A percentile compares a stretch with the other conserved stretches of the same genome.
phyloP scores from a whole-genome alignment of 1,284 basidiomycete species.

The Sporisorium scitamineum region DNA sequence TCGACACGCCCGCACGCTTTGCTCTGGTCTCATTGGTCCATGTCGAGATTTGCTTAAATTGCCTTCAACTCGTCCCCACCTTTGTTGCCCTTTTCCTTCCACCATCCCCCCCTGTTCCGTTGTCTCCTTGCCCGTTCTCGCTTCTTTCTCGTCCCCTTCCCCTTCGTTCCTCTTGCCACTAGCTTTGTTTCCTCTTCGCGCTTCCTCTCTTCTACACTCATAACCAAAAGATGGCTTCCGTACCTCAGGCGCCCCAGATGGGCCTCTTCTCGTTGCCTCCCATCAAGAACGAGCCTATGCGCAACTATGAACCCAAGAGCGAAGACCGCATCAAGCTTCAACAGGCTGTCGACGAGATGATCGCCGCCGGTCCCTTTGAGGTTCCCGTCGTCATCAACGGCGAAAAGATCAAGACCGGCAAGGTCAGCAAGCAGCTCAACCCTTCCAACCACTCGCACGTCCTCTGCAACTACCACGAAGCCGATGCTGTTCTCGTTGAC shows the following conservation, averaged over 20 bases:
- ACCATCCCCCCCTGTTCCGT: slow-evolving; percentile 1
- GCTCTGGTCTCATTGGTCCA: not conserved
- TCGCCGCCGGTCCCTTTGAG: slow-evolving; percentile 85
- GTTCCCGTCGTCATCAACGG: slow-evolving; percentile 94
- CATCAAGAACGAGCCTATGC: slow-evolving; percentile 67
- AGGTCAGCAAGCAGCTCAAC: slow-evolving; percentile 72
- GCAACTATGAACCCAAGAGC: slow-evolving; percentile 82
- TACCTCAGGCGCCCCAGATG: slow-evolving; percentile 51
- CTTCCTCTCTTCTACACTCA: not conserved
- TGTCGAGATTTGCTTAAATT: slow-evolving; percentile 1
- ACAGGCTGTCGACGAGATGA: slow-evolving; percentile 82
- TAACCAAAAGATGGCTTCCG: slow-evolving; percentile 40
- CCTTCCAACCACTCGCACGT: slow-evolving; percentile 75
- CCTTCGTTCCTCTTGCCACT: slow-evolving; percentile 2
- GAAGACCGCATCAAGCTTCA: slow-evolving; percentile 82
- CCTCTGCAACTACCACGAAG: slow-evolving; percentile 89
- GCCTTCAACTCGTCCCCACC: not conserved
- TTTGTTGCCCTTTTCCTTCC: not conserved
- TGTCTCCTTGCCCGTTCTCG: slow-evolving; percentile 6
- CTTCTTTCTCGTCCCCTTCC: not conserved
- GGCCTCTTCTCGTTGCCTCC: slow-evolving; percentile 59
- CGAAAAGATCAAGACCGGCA: slow-evolving; percentile 85
- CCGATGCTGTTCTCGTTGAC: slow-evolving; percentile 76
- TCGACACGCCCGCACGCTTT: too few relatives aligned
- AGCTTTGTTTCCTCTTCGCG: not conserved